Evolutionary conservation across 768 basidiomycete genomes (phyloP), one percentile per base, ranked within the genome.

Genomic region (Auriscalpium vulgare): DNA sequence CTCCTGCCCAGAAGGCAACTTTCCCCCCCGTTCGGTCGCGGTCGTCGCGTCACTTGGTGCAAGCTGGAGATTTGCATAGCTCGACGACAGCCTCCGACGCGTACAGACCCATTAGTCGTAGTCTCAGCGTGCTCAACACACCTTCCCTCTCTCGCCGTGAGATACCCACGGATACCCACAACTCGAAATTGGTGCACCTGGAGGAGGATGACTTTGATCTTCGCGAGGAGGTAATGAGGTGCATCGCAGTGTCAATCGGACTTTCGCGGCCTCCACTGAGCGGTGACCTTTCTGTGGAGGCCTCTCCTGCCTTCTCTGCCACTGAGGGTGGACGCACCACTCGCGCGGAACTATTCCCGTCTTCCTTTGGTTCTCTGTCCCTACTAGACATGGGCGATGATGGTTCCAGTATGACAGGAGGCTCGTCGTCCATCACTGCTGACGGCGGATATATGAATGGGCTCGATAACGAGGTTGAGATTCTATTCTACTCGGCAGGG

Each of bases 221-320:
- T n/a, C 82, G 91, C 37, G 91, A 94, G 62, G 94, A 91, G 62
- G 95, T 99, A 36, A 94, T 98, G 92, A 88, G 89, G 1, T 95
- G 92, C 68, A 95, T 99, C 58, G 94, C 95, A 1, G 95, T 95
- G 68, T 95, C 93, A 2, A 98, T 99, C 56, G 97, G 97, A 4
- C 77, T 99, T 11, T 73, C 91, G 21, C 95, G 97, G 60, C 90
- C 94, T 4, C 85, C 92, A 3, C 70, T 89, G 17, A 88, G 85
- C 54, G 83, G 79, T 44, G 75, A 73, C 47, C 84, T 83, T 38
- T 88, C 86, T 2, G 70, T 78, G 2, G 84, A 86, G 59, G 78
- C 79, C 2, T 88, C 87, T 0, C 88, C 89, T 44, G 76, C 77
- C 9, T 73, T 85, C 49, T 74, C 74, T 2, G 78, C 86, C 2